Conservation (phyloP, 805 yeast species). For the Candida adriatica region DNA sequence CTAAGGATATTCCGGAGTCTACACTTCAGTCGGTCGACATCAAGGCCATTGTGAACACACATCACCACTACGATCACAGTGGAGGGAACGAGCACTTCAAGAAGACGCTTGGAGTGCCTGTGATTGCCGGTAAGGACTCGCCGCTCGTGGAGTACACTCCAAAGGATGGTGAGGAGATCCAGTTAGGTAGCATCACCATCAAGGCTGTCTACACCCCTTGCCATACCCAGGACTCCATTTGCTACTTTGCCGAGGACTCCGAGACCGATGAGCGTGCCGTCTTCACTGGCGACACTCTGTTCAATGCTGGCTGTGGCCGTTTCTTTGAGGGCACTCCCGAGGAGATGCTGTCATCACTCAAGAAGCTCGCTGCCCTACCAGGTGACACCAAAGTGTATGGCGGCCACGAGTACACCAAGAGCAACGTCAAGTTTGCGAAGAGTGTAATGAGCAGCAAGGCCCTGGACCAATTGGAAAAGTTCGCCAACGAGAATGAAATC, state of each 20-base stretch:
- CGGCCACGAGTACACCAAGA: conserved; percentile 92
- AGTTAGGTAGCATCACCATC: conserved; percentile 61
- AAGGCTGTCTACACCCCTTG: conserved; percentile 94
- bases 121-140: conserved; percentile 81
- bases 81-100: conserved; percentile 60
- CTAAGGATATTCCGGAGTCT: conserved; percentile 52
- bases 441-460: conserved; percentile 41
- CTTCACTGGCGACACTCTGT: conserved; percentile 93
- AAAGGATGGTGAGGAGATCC: conserved; percentile 49
- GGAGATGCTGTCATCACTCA: conserved; percentile 73
- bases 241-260: conserved; percentile 67
- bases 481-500: conserved; percentile 46
- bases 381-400: conserved; percentile 72
- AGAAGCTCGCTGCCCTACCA: conserved; percentile 54
- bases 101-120: conserved; percentile 37
- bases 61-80: conserved; percentile 93
- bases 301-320: conserved; percentile 92
- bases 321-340: conserved; percentile 87
- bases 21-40: conserved; percentile 39
- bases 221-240: conserved; percentile 94
- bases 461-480: conserved; percentile 46
- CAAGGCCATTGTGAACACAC: conserved; percentile 84
- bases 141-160: conserved; percentile 71
- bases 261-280: conserved; percentile 62
- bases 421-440: conserved; percentile 73